Percentiles rank a stretch among this genome's conserved stretches.
phyloP scores from a whole-genome alignment of 306 rosid genomes.

The Castanea mollissima region DNA sequence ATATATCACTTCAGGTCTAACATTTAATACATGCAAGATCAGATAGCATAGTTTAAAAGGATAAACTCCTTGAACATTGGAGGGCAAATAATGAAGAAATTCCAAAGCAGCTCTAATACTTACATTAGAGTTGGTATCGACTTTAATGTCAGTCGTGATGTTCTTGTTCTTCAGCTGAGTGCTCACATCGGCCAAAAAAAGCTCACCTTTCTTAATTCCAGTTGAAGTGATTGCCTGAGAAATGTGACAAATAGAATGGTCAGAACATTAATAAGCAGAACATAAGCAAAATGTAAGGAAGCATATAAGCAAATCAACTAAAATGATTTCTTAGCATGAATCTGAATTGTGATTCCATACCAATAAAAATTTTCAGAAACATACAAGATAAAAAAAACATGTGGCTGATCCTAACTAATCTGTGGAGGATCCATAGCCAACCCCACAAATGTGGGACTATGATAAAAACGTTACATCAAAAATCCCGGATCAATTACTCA shows the following conservation, averaged over 20 bases:
- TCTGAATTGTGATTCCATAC: neutral
- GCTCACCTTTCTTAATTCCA: slow-evolving; percentile 76
- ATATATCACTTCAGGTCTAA: neutral
- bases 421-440: too few species aligned
- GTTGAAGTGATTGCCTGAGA: slow-evolving; percentile 75
- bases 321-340: neutral
- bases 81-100: neutral
- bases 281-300: neutral
- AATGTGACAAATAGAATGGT: slow-evolving; percentile 6
- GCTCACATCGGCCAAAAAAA: slow-evolving; percentile 69
- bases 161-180: slow-evolving; percentile 88
- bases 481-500: neutral
- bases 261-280: slow-evolving; percentile 1
- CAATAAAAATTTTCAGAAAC: neutral
- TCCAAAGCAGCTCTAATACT: slow-evolving; percentile 22
- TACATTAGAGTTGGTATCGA: slow-evolving; percentile 84
- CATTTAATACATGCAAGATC: neutral
- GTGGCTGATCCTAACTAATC: too few species aligned
- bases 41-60: neutral
- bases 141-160: slow-evolving; percentile 87
- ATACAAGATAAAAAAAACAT: neutral
- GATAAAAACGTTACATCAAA: neutral
- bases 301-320: neutral
- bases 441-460: too few species aligned
- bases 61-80: neutral